Conservation (phyloP, 108 stramenopile genomes). For the Cyclotella atomus region DNA sequence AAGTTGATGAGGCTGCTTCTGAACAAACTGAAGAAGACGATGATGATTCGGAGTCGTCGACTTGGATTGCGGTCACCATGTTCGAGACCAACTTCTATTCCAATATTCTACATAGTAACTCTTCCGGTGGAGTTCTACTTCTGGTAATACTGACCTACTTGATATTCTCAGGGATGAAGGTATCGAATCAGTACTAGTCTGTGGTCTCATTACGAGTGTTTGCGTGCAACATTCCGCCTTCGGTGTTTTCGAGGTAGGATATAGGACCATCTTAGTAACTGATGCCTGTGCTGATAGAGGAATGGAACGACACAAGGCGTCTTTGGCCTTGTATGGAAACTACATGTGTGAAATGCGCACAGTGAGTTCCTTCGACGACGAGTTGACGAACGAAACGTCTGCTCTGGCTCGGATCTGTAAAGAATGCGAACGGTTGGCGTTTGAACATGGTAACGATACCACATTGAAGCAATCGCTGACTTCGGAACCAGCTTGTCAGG, state of each 20-base stretch:
- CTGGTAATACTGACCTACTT: slow-evolving; percentile 43
- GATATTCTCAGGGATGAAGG: slow-evolving; percentile 40
- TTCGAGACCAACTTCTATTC: too few species aligned
- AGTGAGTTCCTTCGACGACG: not conserved
- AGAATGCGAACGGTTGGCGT: too few species aligned
- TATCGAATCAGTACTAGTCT: slow-evolving; percentile 67
- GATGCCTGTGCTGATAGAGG: slow-evolving; percentile 75
- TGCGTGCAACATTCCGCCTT: slow-evolving; percentile 80
- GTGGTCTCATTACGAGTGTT: slow-evolving; percentile 68
- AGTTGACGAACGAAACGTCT: too few species aligned
- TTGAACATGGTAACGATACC: too few species aligned
- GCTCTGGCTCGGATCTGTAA: too few species aligned
- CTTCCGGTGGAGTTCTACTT: slow-evolving; percentile 60
- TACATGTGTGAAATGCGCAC: slow-evolving; percentile 66
- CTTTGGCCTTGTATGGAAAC: slow-evolving; percentile 69
- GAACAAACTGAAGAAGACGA: too few species aligned
- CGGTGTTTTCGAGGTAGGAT: slow-evolving; percentile 73
- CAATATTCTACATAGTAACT: too few species aligned
- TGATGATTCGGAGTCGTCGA: too few species aligned
- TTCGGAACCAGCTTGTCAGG: too few species aligned
- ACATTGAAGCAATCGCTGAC: too few species aligned
- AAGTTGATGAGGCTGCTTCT: too few species aligned
- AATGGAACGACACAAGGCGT: slow-evolving; percentile 61
- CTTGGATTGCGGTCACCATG: too few species aligned
- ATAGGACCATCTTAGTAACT: slow-evolving; percentile 58